Conservation (phyloP, 768 basidiomycete species). For the Mycena rebaudengoi region DNA sequence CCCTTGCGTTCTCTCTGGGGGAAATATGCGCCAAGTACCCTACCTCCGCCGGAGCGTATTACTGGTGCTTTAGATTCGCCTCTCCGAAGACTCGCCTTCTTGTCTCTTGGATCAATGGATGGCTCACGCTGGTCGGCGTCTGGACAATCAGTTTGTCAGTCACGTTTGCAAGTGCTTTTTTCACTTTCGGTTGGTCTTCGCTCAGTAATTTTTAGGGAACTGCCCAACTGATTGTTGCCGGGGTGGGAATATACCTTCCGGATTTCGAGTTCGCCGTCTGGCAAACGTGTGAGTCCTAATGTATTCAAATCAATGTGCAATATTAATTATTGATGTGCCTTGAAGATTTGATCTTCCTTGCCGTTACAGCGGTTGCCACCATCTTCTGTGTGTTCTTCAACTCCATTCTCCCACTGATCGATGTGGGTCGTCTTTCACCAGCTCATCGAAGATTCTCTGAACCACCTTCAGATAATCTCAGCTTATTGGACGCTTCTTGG, state of each 20-base stretch:
- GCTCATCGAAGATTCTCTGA: constrained; percentile 2
- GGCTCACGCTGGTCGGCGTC: constrained; percentile 73
- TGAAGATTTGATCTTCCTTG: constrained; percentile 65
- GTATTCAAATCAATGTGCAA: not conserved
- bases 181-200: not conserved
- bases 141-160: constrained; percentile 76
- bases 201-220: constrained; percentile 45
- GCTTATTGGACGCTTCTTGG: constrained; percentile 72
- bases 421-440: constrained; percentile 43
- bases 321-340: not conserved
- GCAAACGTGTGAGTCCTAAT: constrained; percentile 61
- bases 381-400: constrained; percentile 67
- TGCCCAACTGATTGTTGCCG: constrained; percentile 67
- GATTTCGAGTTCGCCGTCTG: constrained; percentile 65
- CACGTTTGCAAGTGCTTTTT: constrained; percentile 55
- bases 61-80: constrained; percentile 72
- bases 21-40: constrained; percentile 71
- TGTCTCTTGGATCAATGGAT: constrained; percentile 73
- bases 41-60: constrained; percentile 69
- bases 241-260: constrained; percentile 63
- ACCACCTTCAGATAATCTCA: constrained; percentile 54
- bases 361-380: constrained; percentile 55
- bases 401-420: constrained; percentile 55
- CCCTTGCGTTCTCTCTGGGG: constrained; percentile 61
- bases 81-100: constrained; percentile 59